Evolutionary conservation across 2,329 filamentous ascomycete genomes (phyloP).

Genomic region (Colletotrichum viniferum): DNA sequence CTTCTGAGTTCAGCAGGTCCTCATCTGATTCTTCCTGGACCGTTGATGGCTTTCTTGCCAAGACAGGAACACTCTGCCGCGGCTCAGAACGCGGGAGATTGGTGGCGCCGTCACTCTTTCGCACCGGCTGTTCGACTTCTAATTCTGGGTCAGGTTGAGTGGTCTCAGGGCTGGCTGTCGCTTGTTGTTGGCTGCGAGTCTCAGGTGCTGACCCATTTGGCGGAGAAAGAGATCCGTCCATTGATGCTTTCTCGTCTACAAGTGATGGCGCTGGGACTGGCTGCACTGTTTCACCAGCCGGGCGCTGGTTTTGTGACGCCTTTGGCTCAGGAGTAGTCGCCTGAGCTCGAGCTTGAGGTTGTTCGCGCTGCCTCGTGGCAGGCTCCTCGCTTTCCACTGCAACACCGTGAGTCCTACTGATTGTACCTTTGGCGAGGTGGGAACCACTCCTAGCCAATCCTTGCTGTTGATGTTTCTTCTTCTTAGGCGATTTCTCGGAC

Average conservation of each 20-base stretch:
- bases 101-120: not conserved
- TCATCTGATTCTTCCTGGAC: constrained; percentile 52
- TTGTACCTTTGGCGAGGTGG: constrained; percentile 56
- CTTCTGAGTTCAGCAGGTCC: constrained; percentile 30
- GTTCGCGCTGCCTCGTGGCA: constrained; percentile 4
- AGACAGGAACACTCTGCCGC: not conserved
- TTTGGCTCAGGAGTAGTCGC: not conserved
- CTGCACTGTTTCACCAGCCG: not conserved
- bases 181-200: not conserved
- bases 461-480: constrained; percentile 40
- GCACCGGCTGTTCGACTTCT: not conserved
- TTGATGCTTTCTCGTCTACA: not conserved
- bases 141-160: not conserved
- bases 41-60: constrained; percentile 45
- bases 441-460: constrained; percentile 44
- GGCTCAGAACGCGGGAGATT: not conserved
- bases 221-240: not conserved
- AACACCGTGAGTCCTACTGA: constrained; percentile 55
- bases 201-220: not conserved
- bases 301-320: not conserved
- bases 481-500: constrained; percentile 41
- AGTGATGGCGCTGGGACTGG: not conserved
- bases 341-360: not conserved
- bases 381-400: constrained; percentile 38
- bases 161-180: not conserved